Base-by-base conservation (phyloP, 225 moss, liverwort and hornwort species). In the Bryum argenteum region DNA sequence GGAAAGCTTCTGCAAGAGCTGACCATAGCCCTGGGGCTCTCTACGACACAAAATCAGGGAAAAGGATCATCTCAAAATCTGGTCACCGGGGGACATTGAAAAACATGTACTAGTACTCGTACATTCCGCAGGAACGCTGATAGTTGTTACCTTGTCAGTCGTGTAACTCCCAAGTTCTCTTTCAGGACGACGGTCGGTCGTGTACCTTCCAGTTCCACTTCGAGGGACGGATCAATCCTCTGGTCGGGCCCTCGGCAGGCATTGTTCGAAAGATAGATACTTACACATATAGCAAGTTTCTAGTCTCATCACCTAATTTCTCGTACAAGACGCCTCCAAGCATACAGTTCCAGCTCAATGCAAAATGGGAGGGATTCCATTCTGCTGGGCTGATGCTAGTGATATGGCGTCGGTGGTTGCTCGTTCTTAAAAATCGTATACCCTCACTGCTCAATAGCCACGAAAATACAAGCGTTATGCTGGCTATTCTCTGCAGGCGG, bases 281-380 rank as follows among this genome's bases (percentile, higher is more conserved):
- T 67, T 67, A 64, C 41, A 69, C 23, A 56, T 73, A 56, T 67
- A 74, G 68, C 50, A 48, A 22, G 54, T 26, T 33, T 69, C 26
- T 41, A 63, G 39, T 69, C 73, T 68, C 47, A 48, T 47, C 44
- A 48, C 59, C 43, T 61, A 16, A 28, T 62, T 54, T 67, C 60
- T 63, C 47, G 43, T 53, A 18, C 41, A 69, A 42, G 76, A 71
- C 67, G 66, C 76, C 75, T 80, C 66, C 66, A 71, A 75, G 75
- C 79, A 75, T 38, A 60, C 44, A 69, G 44, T 67, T 64, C 71
- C 75, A 60, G 26, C 66, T 71, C 67, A 61, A 41, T 45, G 20
- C 76, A 76, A 76, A 80, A 80, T 63, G 67, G 80, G 71, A 65
- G 67, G 80, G 76, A 65, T 61, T 80, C 71, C 76, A 26, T 61